Percentiles rank a stretch among this genome's conserved stretches.
Evolutionary conservation across 139 green algal species (phyloP).

Genomic region (Ulvella scutata): DNA sequence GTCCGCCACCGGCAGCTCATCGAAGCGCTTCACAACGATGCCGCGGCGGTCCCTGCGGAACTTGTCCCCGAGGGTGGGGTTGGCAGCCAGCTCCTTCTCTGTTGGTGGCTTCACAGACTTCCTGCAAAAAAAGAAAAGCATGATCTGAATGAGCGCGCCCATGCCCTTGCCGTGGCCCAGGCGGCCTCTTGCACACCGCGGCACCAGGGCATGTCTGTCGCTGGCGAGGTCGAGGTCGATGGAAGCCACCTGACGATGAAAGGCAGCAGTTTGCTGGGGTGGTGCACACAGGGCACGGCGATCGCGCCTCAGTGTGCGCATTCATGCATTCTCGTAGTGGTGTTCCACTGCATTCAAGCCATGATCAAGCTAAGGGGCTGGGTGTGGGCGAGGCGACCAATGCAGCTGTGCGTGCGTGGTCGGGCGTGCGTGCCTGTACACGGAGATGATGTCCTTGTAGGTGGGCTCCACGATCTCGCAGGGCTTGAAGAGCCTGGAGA

Average conservation of each 20-base stretch:
- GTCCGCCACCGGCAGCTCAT: conserved; percentile 56
- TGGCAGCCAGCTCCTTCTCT: background rate
- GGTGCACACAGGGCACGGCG: background rate
- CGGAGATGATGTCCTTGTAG: conserved; percentile 10
- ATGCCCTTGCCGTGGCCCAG: no score
- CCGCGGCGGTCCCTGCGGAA: conserved; percentile 24
- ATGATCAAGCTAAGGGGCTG: no score
- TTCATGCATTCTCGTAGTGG: no score
- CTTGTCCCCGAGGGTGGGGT: background rate
- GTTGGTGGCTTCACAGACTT: background rate
- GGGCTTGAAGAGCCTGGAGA: background rate
- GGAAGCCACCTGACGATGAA: no score
- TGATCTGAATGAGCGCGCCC: no score
- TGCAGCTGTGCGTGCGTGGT: background rate
- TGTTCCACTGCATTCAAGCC: no score
- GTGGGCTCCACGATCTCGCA: conserved; percentile 2
- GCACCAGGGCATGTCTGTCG: no score
- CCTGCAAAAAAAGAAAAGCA: no score
- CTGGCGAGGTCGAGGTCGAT: no score
- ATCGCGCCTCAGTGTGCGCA: background rate
- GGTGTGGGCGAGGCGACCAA: no score
- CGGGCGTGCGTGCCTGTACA: background rate
- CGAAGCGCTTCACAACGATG: conserved; percentile 57
- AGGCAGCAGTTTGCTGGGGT: background rate
- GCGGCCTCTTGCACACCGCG: no score